Conservation (phyloP, 2,329 filamentous ascomycete genomes). For the Penicillium sp. region DNA sequence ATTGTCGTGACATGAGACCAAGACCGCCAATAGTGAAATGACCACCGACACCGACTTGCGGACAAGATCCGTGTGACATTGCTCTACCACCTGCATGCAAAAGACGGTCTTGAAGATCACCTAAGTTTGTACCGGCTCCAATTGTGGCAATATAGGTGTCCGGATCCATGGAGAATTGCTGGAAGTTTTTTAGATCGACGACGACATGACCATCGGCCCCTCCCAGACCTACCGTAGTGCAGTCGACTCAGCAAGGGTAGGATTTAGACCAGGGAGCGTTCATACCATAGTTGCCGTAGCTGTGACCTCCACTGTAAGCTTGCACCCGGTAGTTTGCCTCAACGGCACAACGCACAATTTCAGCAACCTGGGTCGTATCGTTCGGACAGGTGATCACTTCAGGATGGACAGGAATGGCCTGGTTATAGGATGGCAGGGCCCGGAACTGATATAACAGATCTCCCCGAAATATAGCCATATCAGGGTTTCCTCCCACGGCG, state of each 20-base stretch:
- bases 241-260: background rate
- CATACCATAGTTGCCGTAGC: slow-evolving; percentile 37
- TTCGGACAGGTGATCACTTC: slow-evolving; percentile 15
- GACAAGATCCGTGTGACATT: slow-evolving; percentile 34
- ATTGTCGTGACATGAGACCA: slow-evolving; percentile 39
- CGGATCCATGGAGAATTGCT: slow-evolving; percentile 28
- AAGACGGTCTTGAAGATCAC: slow-evolving; percentile 28
- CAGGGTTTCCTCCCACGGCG: slow-evolving; percentile 15
- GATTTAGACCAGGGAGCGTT: background rate
- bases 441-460: slow-evolving; percentile 15
- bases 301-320: slow-evolving; percentile 19
- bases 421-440: slow-evolving; percentile 20
- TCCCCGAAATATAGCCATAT: slow-evolving; percentile 13
- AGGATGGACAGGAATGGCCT: slow-evolving; percentile 20
- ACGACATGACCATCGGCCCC: slow-evolving; percentile 27
- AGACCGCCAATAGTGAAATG: slow-evolving; percentile 36
- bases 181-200: slow-evolving; percentile 27
- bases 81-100: slow-evolving; percentile 26
- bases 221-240: slow-evolving; percentile 22
- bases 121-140: slow-evolving; percentile 29
- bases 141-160: slow-evolving; percentile 28
- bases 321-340: slow-evolving; percentile 15
- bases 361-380: slow-evolving; percentile 12
- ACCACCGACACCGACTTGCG: slow-evolving; percentile 34
- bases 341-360: slow-evolving; percentile 16